phyloP scores from a whole-genome alignment of 352 stramenopile species.

The Phytophthora ramorum region DNA sequence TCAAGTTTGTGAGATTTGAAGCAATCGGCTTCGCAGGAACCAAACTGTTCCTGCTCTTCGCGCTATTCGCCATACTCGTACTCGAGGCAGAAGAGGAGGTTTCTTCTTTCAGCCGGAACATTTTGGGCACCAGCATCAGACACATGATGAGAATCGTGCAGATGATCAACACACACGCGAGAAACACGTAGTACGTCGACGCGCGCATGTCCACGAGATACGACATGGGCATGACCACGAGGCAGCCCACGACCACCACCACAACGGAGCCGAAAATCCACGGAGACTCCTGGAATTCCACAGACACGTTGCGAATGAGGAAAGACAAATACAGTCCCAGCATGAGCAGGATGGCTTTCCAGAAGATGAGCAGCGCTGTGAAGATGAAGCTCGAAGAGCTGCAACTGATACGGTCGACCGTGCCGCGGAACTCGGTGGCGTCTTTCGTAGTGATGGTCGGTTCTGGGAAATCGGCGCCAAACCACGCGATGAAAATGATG shows the following conservation, averaged over 20 bases:
- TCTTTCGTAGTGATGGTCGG: conserved; percentile 17
- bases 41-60: conserved; percentile 3
- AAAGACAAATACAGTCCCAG: conserved; percentile 49
- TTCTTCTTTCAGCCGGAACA: conserved; percentile 39
- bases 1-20: not conserved
- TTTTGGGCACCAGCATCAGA: conserved; percentile 50
- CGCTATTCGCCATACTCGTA: not conserved
- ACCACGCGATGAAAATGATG: conserved; percentile 38
- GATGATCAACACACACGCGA: conserved; percentile 36
- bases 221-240: conserved; percentile 52
- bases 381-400: conserved; percentile 52
- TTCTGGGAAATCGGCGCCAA: conserved; percentile 34
- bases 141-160: conserved; percentile 45
- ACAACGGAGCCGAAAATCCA: conserved; percentile 61
- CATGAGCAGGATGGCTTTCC: conserved; percentile 51
- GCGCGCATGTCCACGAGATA: conserved; percentile 55
- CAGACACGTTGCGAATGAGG: conserved; percentile 54
- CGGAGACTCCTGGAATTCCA: conserved; percentile 63
- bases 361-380: conserved; percentile 48
- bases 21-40: not conserved
- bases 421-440: conserved; percentile 23
- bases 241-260: conserved; percentile 54
- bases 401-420: conserved; percentile 31
- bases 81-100: not conserved
- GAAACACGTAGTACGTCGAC: conserved; percentile 44